Evolutionary conservation across 176 grass and related monocot species (phyloP).

Genomic region (Pharus latifolius): DNA sequence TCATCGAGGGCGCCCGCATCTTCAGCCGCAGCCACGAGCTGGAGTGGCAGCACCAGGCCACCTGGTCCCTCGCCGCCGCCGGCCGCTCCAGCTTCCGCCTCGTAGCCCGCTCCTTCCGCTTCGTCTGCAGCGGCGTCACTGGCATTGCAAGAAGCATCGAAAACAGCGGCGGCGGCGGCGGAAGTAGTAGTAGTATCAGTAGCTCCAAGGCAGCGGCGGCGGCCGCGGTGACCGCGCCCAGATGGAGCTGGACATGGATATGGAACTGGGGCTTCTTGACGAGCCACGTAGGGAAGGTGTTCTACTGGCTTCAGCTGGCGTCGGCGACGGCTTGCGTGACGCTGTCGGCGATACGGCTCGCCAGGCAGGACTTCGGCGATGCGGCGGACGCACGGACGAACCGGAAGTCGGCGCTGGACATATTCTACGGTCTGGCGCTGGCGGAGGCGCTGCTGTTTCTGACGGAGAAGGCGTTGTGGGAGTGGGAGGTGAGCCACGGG

Average conservation of each 20-base stretch:
- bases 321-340: constrained; percentile 52
- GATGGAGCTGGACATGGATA: neutral
- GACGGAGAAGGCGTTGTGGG: constrained; percentile 56
- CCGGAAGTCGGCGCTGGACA: constrained; percentile 39
- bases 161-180: neutral
- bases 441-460: constrained; percentile 67
- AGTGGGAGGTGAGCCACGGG: constrained; percentile 53
- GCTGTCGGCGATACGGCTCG: constrained; percentile 40
- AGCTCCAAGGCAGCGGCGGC: neutral
- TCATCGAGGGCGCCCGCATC: constrained; percentile 64
- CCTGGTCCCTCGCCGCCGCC: constrained; percentile 52
- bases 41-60: constrained; percentile 91
- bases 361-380: constrained; percentile 51
- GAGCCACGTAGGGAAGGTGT: constrained; percentile 32
- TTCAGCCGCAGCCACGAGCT: constrained; percentile 96
- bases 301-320: constrained; percentile 75
- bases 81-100: constrained; percentile 40
- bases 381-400: constrained; percentile 27
- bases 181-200: no score
- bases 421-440: constrained; percentile 62
- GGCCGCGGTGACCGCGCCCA: neutral
- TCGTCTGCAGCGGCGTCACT: constrained; percentile 20
- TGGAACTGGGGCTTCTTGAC: constrained; percentile 50
- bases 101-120: constrained; percentile 42
- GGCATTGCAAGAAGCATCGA: constrained; percentile 7